These are phyloP conservation scores for Nakazawaea sp. DNA, from an alignment of 805 yeast genomes.

Conservation along the genomic window DNA sequence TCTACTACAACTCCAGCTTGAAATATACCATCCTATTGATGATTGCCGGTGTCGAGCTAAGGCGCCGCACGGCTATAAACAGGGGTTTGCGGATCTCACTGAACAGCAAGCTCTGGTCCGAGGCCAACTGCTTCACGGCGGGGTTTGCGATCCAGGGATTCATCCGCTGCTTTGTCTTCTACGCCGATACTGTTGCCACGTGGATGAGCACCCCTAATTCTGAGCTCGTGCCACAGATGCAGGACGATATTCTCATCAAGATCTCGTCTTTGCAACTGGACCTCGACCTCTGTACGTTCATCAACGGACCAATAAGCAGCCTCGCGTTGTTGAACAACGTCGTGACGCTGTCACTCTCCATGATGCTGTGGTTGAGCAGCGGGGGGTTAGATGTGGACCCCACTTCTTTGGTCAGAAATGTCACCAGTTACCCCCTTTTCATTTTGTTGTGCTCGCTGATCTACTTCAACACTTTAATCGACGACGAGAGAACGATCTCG, in stretches of 20 bases:
- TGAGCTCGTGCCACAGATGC: no score
- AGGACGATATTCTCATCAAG: neutral
- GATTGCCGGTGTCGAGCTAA: neutral
- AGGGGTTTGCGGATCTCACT: no score
- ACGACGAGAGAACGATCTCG: neutral
- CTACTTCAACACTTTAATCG: conserved; percentile 1
- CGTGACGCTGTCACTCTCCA: neutral
- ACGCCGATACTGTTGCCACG: no score
- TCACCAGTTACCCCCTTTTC: conserved; percentile 1
- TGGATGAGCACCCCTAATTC: no score
- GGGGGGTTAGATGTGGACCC: neutral
- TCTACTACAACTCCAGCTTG: neutral
- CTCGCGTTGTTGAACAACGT: neutral
- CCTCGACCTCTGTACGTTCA: neutral
- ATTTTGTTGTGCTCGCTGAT: neutral
- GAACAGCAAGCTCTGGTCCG: neutral
- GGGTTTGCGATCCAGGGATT: neutral
- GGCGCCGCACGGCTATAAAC: neutral
- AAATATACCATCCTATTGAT: neutral
- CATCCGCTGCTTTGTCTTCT: neutral
- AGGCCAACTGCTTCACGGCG: neutral
- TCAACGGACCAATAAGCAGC: neutral
- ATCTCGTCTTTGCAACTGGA: conserved; percentile 2
- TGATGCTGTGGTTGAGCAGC: conserved; percentile 1
- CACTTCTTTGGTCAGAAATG: neutral